A percentile compares a stretch with the other conserved stretches of the same genome.
phyloP scores from a whole-genome alignment of 2,329 filamentous ascomycete genomes.

The Falciphora oryzae region DNA sequence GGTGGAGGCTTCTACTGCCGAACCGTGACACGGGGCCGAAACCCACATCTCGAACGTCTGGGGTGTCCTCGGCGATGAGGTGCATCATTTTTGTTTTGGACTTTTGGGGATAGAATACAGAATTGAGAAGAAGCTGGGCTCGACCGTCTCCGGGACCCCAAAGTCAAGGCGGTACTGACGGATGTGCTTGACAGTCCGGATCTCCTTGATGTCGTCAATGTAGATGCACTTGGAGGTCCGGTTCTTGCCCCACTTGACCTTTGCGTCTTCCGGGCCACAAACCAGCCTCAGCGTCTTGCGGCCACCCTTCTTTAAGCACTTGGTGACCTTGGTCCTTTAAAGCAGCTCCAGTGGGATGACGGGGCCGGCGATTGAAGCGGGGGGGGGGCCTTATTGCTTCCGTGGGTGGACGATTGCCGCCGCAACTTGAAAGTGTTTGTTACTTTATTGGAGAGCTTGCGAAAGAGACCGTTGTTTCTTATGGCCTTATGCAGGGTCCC shows the following conservation, averaged over 20 bases:
- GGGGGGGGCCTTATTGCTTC: conserved; percentile 47
- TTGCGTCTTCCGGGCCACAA: conserved; percentile 76
- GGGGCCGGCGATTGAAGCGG: conserved; percentile 53
- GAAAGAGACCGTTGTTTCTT: conserved; percentile 58
- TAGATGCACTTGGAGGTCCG: conserved; percentile 81
- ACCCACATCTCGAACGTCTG: conserved; percentile 75
- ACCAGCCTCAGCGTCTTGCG: conserved; percentile 66
- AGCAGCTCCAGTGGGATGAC: conserved; percentile 72
- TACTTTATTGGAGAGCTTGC: conserved; percentile 77
- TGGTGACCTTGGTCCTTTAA: conserved; percentile 70
- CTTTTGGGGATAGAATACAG: conserved; percentile 76
- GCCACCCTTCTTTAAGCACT: conserved; percentile 83
- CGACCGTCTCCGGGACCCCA: conserved; percentile 59
- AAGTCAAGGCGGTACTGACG: conserved; percentile 86
- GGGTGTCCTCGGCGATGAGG: conserved; percentile 70
- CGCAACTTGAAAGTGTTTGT: conserved; percentile 58
- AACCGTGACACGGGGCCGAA: conserved; percentile 71
- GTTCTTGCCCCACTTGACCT: conserved; percentile 79
- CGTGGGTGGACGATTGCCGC: conserved; percentile 72
- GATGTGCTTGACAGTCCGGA: conserved; percentile 84
- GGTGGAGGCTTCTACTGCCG: too few relatives aligned
- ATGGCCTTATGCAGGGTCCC: conserved; percentile 46
- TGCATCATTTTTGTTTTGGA: conserved; percentile 84
- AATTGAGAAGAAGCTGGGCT: conserved; percentile 81
- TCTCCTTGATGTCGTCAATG: too few relatives aligned